A percentile compares a stretch with the other conserved stretches of the same genome.
These are phyloP conservation scores for Cladobotryum mycophilum DNA, from an alignment of 2,329 filamentous ascomycete species.

Conservation along the genomic window DNA sequence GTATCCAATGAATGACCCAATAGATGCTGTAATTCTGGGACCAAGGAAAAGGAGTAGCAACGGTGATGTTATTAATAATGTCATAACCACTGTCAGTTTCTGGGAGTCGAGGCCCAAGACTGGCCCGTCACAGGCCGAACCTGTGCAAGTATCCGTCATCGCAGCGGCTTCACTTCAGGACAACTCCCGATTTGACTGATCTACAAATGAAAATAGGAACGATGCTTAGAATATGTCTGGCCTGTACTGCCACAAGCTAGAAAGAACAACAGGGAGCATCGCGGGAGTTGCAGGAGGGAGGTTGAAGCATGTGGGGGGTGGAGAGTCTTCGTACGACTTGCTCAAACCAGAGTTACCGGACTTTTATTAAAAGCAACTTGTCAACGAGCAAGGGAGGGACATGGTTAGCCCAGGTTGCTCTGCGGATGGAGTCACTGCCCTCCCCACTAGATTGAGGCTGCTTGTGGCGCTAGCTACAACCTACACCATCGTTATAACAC, in stretches of 20 bases:
- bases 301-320: slow-evolving; percentile 11
- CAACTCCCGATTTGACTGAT: background rate
- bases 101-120: slow-evolving; percentile 21
- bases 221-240: slow-evolving; percentile 1
- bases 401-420: background rate
- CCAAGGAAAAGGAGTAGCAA: slow-evolving; percentile 19
- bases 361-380: slow-evolving; percentile 8
- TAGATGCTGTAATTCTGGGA: slow-evolving; percentile 18
- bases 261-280: slow-evolving; percentile 4
- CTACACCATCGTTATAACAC: background rate
- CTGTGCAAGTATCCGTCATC: slow-evolving; percentile 9
- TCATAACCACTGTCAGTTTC: slow-evolving; percentile 21
- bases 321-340: slow-evolving; percentile 9
- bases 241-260: slow-evolving; percentile 5
- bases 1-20: slow-evolving; percentile 50
- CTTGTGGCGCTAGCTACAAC: slow-evolving; percentile 9
- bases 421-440: no score
- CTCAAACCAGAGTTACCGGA: background rate
- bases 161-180: slow-evolving; percentile 12
- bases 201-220: background rate
- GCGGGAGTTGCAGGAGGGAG: slow-evolving; percentile 6
- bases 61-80: slow-evolving; percentile 15
- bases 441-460: background rate
- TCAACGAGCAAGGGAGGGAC: background rate
- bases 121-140: slow-evolving; percentile 5